Conservation (phyloP, 2,329 filamentous ascomycete species). For the Apiospora saccharicola region DNA sequence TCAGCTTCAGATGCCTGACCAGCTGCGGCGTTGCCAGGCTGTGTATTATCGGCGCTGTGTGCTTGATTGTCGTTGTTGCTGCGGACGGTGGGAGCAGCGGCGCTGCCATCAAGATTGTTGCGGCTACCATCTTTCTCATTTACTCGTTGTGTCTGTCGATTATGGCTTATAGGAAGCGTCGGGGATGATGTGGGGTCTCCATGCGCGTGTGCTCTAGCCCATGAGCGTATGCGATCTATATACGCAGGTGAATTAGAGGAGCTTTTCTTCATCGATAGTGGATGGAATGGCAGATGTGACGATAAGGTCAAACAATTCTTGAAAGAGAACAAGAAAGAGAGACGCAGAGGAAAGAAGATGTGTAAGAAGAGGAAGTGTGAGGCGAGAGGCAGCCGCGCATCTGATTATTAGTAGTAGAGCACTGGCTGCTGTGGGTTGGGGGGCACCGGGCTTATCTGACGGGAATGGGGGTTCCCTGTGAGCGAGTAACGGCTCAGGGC, state of each 20-base stretch:
- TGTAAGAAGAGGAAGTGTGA: background rate
- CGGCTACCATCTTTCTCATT: conserved; percentile 33
- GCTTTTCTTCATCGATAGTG: conserved; percentile 67
- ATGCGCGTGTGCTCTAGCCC: conserved; percentile 62
- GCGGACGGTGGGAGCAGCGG: conserved; percentile 35
- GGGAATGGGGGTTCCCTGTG: conserved; percentile 14
- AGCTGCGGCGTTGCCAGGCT: conserved; percentile 45
- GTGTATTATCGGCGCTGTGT: conserved; percentile 36
- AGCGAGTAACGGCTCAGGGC: background rate
- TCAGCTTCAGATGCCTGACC: conserved; percentile 55
- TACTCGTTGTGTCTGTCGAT: conserved; percentile 29
- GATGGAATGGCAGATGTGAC: conserved; percentile 44
- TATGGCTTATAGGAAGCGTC: conserved; percentile 50
- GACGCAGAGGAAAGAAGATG: background rate
- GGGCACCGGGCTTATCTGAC: conserved; percentile 3
- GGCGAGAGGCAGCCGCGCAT: conserved; percentile 13
- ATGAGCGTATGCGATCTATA: conserved; percentile 64
- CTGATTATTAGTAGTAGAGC: conserved; percentile 19
- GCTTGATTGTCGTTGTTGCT: conserved; percentile 35
- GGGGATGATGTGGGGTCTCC: conserved; percentile 52
- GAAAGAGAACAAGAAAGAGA: background rate
- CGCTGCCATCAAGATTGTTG: conserved; percentile 31
- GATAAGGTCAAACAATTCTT: conserved; percentile 35
- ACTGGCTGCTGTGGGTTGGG: background rate
- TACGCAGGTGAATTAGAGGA: conserved; percentile 58